Percentiles rank a stretch among this genome's conserved stretches.
Conservation (phyloP, 345 rosid genomes). For the Salix exigua region DNA sequence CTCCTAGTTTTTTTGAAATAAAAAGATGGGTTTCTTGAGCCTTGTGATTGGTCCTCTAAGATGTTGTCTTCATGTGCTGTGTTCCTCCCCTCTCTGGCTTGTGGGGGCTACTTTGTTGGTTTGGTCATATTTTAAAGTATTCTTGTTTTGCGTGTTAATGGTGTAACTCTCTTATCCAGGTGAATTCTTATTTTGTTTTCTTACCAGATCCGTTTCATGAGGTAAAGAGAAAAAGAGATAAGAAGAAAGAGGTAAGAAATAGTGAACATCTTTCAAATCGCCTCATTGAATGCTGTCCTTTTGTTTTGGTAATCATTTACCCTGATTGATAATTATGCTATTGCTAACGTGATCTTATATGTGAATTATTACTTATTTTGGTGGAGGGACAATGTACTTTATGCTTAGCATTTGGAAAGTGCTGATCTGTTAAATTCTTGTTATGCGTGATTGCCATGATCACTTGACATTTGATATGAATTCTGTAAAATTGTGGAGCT, state of each 20-base stretch:
- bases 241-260: slow-evolving; percentile 70
- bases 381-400: not conserved
- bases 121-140: not conserved
- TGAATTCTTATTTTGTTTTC: slow-evolving; percentile 9
- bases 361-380: not conserved
- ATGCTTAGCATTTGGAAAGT: not conserved
- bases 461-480: not conserved
- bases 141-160: not conserved
- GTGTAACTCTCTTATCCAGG: slow-evolving; percentile 1
- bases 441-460: not conserved
- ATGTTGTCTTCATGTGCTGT: not conserved
- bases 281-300: not conserved
- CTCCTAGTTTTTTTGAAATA: not conserved
- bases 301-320: not conserved
- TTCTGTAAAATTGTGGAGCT: not conserved
- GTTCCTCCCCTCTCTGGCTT: not conserved
- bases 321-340: not conserved
- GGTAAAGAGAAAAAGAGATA: slow-evolving; percentile 71
- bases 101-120: not conserved
- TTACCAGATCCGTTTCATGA: slow-evolving; percentile 73
- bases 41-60: not conserved
- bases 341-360: not conserved
- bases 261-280: not conserved
- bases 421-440: not conserved
- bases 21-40: not conserved